Conservation (phyloP, 2,329 filamentous ascomycete genomes). For the Pseudogymnoascus sp. region DNA sequence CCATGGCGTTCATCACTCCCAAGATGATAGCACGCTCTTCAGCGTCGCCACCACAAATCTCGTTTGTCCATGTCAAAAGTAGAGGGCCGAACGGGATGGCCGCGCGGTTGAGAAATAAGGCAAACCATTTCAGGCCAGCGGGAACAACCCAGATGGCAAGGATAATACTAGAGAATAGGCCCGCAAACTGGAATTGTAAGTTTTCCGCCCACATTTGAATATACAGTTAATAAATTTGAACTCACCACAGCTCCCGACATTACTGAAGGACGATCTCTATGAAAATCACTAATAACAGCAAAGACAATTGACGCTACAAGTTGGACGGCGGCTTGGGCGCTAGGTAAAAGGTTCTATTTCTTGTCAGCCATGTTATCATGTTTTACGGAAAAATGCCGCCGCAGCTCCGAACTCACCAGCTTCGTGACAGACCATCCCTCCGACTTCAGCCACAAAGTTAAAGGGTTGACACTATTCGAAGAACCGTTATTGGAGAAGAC, state of each 20-base stretch:
- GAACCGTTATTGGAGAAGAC: constrained; percentile 17
- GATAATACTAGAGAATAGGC: neutral
- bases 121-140: neutral
- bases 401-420: neutral
- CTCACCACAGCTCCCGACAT: neutral
- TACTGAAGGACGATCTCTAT: neutral
- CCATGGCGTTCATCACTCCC: constrained; percentile 60
- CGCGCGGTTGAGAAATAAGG: neutral
- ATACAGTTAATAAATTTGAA: neutral
- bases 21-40: constrained; percentile 61
- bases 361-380: neutral
- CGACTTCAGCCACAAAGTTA: neutral
- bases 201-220: neutral
- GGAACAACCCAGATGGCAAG: constrained; percentile 1
- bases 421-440: neutral
- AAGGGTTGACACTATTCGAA: neutral
- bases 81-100: constrained; percentile 9
- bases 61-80: constrained; percentile 40
- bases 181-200: neutral
- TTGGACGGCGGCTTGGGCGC: neutral
- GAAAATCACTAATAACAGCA: neutral
- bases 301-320: neutral
- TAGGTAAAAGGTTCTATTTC: neutral
- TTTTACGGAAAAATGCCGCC: neutral
- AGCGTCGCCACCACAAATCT: constrained; percentile 48